phyloP scores from a whole-genome alignment of 306 rosid genomes.

The Trifolium repens region DNA sequence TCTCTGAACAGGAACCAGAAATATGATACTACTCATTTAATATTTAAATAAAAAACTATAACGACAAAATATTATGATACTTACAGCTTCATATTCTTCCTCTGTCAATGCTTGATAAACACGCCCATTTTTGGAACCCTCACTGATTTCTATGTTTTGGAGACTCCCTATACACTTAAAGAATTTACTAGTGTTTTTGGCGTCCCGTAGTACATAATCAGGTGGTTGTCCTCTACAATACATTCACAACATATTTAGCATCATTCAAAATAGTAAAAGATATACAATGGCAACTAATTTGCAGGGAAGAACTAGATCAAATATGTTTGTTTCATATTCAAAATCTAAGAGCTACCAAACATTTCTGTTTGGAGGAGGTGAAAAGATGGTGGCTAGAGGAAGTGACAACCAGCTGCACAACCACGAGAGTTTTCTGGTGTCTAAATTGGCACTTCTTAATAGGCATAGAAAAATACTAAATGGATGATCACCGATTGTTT shows the following conservation, averaged over 20 bases:
- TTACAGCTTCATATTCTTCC: constrained; percentile 97
- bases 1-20: constrained; percentile 69
- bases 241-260: constrained; percentile 35
- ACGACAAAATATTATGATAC: constrained; percentile 41
- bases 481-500: background rate
- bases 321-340: constrained; percentile 20
- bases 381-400: background rate
- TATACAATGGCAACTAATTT: constrained; percentile 16
- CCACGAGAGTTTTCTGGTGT: background rate
- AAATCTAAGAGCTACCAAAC: constrained; percentile 23
- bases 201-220: constrained; percentile 90
- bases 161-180: constrained; percentile 81
- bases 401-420: constrained; percentile 3
- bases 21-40: constrained; percentile 32
- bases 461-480: background rate
- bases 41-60: constrained; percentile 12
- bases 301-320: constrained; percentile 9
- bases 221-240: constrained; percentile 93
- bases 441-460: constrained; percentile 1
- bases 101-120: constrained; percentile 83
- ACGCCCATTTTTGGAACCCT: constrained; percentile 57
- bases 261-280: constrained; percentile 37
- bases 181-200: constrained; percentile 91
- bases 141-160: constrained; percentile 64
- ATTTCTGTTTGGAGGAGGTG: constrained; percentile 1